These are phyloP conservation scores for Selaginella moellendorffii DNA, from an alignment of 75 land plant genomes.

Conservation along the genomic window DNA sequence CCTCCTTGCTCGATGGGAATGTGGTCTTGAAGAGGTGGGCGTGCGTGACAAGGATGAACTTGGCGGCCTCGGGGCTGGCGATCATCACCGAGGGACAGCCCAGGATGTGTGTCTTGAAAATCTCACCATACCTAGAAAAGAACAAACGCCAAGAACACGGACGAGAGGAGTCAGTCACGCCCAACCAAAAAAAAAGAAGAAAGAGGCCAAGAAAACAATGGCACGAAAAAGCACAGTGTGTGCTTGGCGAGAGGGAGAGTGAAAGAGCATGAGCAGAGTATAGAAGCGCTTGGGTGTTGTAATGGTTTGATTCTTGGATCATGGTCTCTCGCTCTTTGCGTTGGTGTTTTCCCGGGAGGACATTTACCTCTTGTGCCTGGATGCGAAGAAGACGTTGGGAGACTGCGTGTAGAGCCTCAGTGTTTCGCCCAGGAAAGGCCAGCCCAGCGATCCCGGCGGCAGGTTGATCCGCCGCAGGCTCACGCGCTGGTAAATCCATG, in stretches of 20 bases:
- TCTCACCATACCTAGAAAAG: conserved; percentile 52
- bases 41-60: conserved; percentile 44
- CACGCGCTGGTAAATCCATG: background rate
- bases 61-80: conserved; percentile 74
- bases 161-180: too few relatives aligned
- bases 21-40: conserved; percentile 88
- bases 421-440: background rate
- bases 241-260: too few relatives aligned
- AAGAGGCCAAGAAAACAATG: background rate
- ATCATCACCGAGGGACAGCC: conserved; percentile 83
- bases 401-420: background rate
- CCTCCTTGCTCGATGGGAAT: conserved; percentile 73
- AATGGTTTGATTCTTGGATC: too few relatives aligned
- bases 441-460: background rate
- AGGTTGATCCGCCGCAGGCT: background rate
- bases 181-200: background rate
- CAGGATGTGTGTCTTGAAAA: conserved; percentile 75
- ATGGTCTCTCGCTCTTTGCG: too few relatives aligned
- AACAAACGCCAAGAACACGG: too few relatives aligned
- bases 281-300: too few relatives aligned
- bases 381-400: background rate
- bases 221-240: background rate
- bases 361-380: background rate
- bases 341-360: too few relatives aligned
- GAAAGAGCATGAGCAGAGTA: too few relatives aligned